These are phyloP conservation scores for Termitomyces eurrhizus DNA, from an alignment of 768 basidiomycete species.

Conservation along the genomic window DNA sequence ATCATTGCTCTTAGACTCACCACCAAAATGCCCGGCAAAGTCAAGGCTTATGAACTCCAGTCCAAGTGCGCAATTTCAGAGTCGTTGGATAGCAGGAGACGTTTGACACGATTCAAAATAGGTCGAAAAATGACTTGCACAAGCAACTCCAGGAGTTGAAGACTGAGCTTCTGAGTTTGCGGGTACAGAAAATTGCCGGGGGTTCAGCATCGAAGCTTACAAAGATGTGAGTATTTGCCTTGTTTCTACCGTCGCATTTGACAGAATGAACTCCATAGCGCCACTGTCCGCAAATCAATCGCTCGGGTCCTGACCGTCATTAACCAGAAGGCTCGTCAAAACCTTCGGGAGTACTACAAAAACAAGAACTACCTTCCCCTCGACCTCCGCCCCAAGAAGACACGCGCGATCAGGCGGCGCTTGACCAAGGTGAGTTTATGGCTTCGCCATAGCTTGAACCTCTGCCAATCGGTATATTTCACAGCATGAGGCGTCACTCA, in stretches of 20 bases:
- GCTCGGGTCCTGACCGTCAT: slow-evolving; percentile 97
- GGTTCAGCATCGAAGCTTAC: slow-evolving; percentile 94
- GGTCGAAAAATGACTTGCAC: slow-evolving; percentile 95
- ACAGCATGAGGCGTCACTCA: slow-evolving; percentile 78
- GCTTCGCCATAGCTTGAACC: background rate
- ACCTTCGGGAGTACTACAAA: slow-evolving; percentile 98
- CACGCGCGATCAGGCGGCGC: slow-evolving; percentile 94
- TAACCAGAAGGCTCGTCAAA: slow-evolving; percentile 97
- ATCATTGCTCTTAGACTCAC: slow-evolving; percentile 1
- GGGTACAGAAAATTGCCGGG: slow-evolving; percentile 98
- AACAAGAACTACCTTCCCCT: slow-evolving; percentile 94
- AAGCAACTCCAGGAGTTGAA: slow-evolving; percentile 94
- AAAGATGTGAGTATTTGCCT: slow-evolving; percentile 76
- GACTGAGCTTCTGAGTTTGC: slow-evolving; percentile 87
- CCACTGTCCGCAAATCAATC: slow-evolving; percentile 96
- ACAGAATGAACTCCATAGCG: slow-evolving; percentile 40
- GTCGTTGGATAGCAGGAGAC: slow-evolving; percentile 2
- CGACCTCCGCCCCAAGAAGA: slow-evolving; percentile 97
- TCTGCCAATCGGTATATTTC: background rate
- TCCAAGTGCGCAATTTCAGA: slow-evolving; percentile 65
- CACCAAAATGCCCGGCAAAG: slow-evolving; percentile 80
- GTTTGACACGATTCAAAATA: slow-evolving; percentile 27
- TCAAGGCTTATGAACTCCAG: slow-evolving; percentile 95
- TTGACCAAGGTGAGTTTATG: slow-evolving; percentile 72
- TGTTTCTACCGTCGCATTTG: background rate